Percentiles rank a stretch among this genome's conserved stretches.
These are phyloP conservation scores for Candida endomychidarum DNA, from an alignment of 805 yeast genomes.

Conservation along the genomic window DNA sequence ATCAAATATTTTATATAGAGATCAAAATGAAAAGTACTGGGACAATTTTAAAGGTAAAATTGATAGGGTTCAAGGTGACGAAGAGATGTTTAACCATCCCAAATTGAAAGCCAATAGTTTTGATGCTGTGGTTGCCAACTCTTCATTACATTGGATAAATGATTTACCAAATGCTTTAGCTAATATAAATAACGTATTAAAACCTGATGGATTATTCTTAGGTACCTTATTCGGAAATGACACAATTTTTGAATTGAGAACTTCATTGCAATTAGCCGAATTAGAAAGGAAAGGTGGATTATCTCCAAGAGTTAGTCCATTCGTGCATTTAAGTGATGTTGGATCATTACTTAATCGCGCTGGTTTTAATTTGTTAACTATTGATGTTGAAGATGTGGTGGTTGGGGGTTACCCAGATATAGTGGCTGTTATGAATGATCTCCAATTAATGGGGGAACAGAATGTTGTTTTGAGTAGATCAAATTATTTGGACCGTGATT, in stretches of 20 bases:
- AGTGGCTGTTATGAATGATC: slow-evolving; percentile 62
- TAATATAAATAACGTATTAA: slow-evolving; percentile 56
- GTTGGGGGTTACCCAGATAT: slow-evolving; percentile 75
- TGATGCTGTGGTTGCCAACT: slow-evolving; percentile 72
- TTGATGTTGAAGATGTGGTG: slow-evolving; percentile 80
- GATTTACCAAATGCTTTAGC: slow-evolving; percentile 69
- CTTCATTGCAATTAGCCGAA: slow-evolving; percentile 80
- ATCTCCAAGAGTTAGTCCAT: slow-evolving; percentile 78
- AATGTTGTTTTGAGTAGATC: slow-evolving; percentile 61
- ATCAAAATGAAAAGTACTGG: slow-evolving; percentile 43
- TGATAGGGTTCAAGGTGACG: slow-evolving; percentile 60
- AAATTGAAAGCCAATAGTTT: slow-evolving; percentile 42
- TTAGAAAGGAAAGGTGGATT: slow-evolving; percentile 76
- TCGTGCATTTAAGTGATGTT: slow-evolving; percentile 75
- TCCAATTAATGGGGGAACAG: slow-evolving; percentile 83
- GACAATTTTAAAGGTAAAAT: slow-evolving; percentile 42
- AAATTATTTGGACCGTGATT: slow-evolving; percentile 48
- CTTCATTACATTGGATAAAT: slow-evolving; percentile 82
- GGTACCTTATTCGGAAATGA: slow-evolving; percentile 84
- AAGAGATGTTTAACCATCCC: slow-evolving; percentile 55
- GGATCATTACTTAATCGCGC: slow-evolving; percentile 72
- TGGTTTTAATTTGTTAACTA: slow-evolving; percentile 75
- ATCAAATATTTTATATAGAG: slow-evolving; percentile 54
- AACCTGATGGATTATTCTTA: slow-evolving; percentile 80
- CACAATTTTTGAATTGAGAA: slow-evolving; percentile 77